A percentile compares a stretch with the other conserved stretches of the same genome.
Evolutionary conservation across 2,329 filamentous ascomycete species (phyloP).

Genomic region (Beauveria bassiana): DNA sequence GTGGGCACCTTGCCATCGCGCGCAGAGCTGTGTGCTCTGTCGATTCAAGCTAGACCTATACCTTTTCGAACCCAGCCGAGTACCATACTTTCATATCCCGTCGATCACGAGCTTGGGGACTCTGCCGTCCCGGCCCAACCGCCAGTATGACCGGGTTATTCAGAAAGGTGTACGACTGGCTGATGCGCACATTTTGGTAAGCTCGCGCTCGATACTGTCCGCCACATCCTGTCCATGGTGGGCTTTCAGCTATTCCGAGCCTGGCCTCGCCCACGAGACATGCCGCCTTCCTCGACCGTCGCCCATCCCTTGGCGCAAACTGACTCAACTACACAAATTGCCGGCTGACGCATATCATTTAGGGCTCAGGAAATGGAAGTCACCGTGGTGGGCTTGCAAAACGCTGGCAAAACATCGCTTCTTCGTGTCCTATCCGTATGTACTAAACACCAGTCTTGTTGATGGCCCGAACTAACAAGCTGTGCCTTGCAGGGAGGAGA

Average conservation of each 20-base stretch:
- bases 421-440: slow-evolving; percentile 91
- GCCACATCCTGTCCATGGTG: not conserved
- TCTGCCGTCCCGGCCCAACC: not conserved
- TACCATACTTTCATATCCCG: not conserved
- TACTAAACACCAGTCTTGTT: slow-evolving; percentile 14
- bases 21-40: not conserved
- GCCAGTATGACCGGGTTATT: slow-evolving; percentile 79
- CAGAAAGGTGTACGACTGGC: slow-evolving; percentile 94
- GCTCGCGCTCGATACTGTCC: slow-evolving; percentile 23
- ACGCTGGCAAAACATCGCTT: slow-evolving; percentile 94
- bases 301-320: not conserved
- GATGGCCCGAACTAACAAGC: slow-evolving; percentile 13
- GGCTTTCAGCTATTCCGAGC: not conserved
- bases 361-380: slow-evolving; percentile 99
- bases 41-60: not conserved
- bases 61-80: not conserved
- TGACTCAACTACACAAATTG: not conserved
- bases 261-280: not conserved
- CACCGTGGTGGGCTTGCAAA: slow-evolving; percentile 96
- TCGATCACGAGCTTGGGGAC: not conserved
- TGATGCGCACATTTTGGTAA: slow-evolving; percentile 95
- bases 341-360: slow-evolving; percentile 10
- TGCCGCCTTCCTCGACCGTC: not conserved
- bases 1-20: not conserved
- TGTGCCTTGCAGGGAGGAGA: slow-evolving; percentile 68